Evolutionary conservation across 2,329 filamentous ascomycete species (phyloP).

Genomic region (Fusarium oligoseptatum): DNA sequence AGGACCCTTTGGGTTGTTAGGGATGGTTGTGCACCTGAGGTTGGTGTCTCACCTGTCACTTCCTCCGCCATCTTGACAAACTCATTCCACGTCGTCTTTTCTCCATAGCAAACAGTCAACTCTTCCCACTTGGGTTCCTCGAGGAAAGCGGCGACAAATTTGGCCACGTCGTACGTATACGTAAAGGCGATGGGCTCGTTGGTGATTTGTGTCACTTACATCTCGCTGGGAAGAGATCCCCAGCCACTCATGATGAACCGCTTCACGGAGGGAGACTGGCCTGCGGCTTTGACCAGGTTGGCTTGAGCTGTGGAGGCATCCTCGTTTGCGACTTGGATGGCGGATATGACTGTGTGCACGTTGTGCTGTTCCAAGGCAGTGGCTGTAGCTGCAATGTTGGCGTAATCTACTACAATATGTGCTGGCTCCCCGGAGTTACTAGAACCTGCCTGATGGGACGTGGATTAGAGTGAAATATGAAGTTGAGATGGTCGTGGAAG

Average conservation of each 20-base stretch:
- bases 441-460: neutral
- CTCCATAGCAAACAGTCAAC: neutral
- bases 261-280: neutral
- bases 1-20: neutral
- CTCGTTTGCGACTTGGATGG: conserved; percentile 9
- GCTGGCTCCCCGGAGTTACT: neutral
- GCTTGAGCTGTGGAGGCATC: neutral
- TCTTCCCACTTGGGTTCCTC: neutral
- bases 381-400: neutral
- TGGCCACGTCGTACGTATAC: neutral
- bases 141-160: neutral
- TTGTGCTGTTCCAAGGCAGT: neutral
- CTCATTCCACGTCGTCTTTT: neutral
- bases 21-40: no score
- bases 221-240: conserved; percentile 4
- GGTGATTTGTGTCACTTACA: neutral
- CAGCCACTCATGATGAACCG: neutral
- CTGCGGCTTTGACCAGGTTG: neutral
- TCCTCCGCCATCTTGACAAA: neutral
- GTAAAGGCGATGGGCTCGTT: neutral
- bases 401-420: neutral
- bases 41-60: neutral
- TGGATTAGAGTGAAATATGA: neutral
- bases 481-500: neutral
- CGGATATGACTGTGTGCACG: conserved; percentile 8